These are phyloP conservation scores for Paragyromitra xinjiangensis DNA, from an alignment of 495 filamentous ascomycete genomes.

Conservation along the genomic window DNA sequence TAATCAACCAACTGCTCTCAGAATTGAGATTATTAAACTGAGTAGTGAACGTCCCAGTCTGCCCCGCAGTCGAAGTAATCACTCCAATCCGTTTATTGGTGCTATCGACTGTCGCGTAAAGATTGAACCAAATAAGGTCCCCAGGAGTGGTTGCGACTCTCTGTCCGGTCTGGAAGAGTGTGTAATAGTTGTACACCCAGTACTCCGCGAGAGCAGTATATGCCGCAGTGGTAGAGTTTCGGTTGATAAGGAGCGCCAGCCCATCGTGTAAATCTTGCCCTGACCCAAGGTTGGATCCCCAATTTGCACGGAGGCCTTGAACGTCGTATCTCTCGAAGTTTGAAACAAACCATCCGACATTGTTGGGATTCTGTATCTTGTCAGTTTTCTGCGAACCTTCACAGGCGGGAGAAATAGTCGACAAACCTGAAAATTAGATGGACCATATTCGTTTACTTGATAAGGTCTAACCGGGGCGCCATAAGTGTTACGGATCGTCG, in stretches of 20 bases:
- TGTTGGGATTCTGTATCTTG: background rate
- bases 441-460: background rate
- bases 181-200: background rate
- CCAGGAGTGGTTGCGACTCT: background rate
- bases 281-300: background rate
- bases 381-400: background rate
- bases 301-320: background rate
- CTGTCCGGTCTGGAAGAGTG: background rate
- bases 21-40: background rate
- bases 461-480: background rate
- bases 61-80: background rate
- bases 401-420: background rate
- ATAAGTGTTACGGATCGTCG: background rate
- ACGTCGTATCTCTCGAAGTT: background rate
- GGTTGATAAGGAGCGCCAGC: background rate
- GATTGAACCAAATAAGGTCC: background rate
- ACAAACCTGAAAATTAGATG: background rate
- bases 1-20: background rate
- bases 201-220: background rate
- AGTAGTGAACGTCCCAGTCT: background rate
- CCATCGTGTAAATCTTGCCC: background rate
- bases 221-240: background rate
- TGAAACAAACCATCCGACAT: background rate
- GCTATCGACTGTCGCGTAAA: background rate
- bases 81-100: background rate